These are phyloP conservation scores for Malus fusca DNA, from an alignment of 306 rosid species.

Conservation along the genomic window DNA sequence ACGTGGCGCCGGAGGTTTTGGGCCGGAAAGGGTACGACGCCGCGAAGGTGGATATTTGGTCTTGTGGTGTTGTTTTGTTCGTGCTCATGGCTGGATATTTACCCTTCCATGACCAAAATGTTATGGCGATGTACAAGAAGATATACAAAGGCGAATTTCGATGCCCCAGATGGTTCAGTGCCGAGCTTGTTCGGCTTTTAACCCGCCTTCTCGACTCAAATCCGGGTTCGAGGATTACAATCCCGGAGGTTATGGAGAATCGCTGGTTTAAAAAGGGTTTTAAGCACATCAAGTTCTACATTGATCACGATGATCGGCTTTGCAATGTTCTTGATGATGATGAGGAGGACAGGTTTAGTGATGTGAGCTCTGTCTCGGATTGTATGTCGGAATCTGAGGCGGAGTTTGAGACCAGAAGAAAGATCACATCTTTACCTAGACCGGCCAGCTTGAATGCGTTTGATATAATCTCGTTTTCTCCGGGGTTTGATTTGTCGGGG, in stretches of 20 bases:
- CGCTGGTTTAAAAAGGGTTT: constrained; percentile 88
- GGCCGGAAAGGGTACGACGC: constrained; percentile 82
- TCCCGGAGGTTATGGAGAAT: constrained; percentile 81
- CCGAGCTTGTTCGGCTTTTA: constrained; percentile 48
- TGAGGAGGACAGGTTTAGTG: constrained; percentile 20
- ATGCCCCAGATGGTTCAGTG: constrained; percentile 84
- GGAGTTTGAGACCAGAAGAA: constrained; percentile 25
- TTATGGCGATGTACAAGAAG: constrained; percentile 89
- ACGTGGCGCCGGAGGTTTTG: constrained; percentile 89
- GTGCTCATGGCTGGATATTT: constrained; percentile 89
- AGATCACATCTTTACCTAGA: constrained; percentile 21
- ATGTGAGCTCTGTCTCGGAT: constrained; percentile 44
- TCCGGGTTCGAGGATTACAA: constrained; percentile 58
- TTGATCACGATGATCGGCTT: constrained; percentile 68
- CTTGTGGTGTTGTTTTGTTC: constrained; percentile 80
- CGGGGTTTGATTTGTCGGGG: constrained; percentile 76
- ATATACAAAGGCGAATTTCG: constrained; percentile 78
- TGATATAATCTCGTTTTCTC: constrained; percentile 73
- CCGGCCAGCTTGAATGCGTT: constrained; percentile 91
- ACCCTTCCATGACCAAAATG: constrained; percentile 84
- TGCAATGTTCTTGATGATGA: constrained; percentile 48
- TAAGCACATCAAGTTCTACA: constrained; percentile 73
- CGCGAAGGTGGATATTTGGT: constrained; percentile 84
- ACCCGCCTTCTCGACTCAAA: constrained; percentile 55
- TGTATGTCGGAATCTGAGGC: constrained; percentile 37